Evolutionary conservation across 345 rosid genomes (phyloP).

Genomic region (Moricandia moricandioides): DNA sequence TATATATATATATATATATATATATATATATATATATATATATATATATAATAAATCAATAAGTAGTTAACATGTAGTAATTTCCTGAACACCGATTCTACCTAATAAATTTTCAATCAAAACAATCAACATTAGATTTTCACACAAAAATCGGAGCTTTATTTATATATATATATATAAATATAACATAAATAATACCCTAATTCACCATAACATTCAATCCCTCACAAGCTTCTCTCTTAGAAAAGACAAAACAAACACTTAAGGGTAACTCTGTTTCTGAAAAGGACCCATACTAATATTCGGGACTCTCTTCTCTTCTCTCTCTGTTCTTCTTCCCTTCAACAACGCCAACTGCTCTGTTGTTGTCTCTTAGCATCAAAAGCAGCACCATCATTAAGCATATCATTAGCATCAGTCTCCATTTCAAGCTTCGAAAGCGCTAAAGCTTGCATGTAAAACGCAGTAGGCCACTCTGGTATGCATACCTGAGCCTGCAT

Average conservation of each 20-base stretch:
- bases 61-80: no score
- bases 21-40: no score
- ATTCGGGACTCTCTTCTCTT: neutral
- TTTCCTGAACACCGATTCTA: neutral
- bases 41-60: no score
- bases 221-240: conserved; percentile 3
- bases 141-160: neutral
- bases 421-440: conserved; percentile 96
- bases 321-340: neutral
- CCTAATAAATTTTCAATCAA: neutral
- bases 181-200: neutral
- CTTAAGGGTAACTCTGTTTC: neutral
- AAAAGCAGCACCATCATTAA: conserved; percentile 78
- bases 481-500: conserved; percentile 97
- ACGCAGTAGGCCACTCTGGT: conserved; percentile 95
- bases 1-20: no score
- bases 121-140: neutral
- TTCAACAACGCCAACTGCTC: conserved; percentile 55
- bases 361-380: conserved; percentile 82
- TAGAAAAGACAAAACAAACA: neutral
- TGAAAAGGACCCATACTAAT: neutral
- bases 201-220: neutral
- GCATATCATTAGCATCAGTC: conserved; percentile 94
- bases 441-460: conserved; percentile 96
- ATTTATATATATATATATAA: no score